phyloP scores from a whole-genome alignment of 2,329 filamentous ascomycete species.

The Rutstroemia sp. region DNA sequence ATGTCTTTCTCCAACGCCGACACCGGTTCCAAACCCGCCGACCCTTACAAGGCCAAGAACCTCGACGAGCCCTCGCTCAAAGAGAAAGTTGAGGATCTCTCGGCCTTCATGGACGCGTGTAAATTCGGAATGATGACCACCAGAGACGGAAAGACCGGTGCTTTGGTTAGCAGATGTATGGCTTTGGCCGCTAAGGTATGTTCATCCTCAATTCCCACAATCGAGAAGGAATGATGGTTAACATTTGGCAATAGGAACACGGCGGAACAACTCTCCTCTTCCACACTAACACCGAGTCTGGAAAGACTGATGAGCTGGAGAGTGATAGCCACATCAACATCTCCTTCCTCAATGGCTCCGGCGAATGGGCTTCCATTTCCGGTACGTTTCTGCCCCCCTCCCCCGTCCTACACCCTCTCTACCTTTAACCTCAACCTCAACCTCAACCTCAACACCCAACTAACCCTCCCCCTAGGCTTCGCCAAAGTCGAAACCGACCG shows the following conservation, averaged over 20 bases:
- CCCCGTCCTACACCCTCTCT: too few relatives aligned
- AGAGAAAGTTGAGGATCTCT: slow-evolving; percentile 70
- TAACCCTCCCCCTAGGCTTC: neutral
- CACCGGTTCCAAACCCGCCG: slow-evolving; percentile 55
- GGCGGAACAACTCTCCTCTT: slow-evolving; percentile 79
- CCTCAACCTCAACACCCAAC: too few relatives aligned
- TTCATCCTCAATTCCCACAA: neutral
- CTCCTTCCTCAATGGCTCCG: slow-evolving; percentile 66
- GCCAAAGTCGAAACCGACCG: slow-evolving; percentile 56
- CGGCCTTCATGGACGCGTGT: slow-evolving; percentile 59
- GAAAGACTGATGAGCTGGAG: slow-evolving; percentile 77
- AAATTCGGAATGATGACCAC: slow-evolving; percentile 93
- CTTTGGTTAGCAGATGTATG: slow-evolving; percentile 79
- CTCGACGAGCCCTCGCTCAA: slow-evolving; percentile 53
- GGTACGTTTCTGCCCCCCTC: slow-evolving; percentile 38
- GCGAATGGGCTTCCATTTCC: slow-evolving; percentile 84
- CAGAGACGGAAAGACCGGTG: slow-evolving; percentile 53
- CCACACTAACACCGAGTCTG: slow-evolving; percentile 84
- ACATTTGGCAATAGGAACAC: slow-evolving; percentile 48
- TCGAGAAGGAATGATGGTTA: neutral
- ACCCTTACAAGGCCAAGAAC: slow-evolving; percentile 73
- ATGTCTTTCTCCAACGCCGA: slow-evolving; percentile 48
- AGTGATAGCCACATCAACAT: slow-evolving; percentile 71
- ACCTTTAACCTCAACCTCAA: too few relatives aligned
- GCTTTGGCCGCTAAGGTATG: slow-evolving; percentile 69